Conservation (phyloP, 495 filamentous ascomycete genomes). For the Jackrogersella minutella region DNA sequence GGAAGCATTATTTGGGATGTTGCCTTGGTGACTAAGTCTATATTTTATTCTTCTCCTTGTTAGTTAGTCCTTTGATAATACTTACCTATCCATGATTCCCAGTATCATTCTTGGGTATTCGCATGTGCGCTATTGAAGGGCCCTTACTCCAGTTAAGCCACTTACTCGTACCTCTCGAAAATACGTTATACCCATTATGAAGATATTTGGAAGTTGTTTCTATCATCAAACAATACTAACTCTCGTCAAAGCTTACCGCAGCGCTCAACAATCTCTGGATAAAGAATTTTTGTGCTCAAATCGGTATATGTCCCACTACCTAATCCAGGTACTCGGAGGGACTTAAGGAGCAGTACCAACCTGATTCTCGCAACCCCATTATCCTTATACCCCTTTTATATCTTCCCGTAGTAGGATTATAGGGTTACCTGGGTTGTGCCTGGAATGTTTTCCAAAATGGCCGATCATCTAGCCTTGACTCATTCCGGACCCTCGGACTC, state of each 20-base stretch:
- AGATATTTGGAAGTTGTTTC: not conserved
- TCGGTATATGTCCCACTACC: conserved; percentile 1
- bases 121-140: not conserved
- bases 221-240: conserved; percentile 19
- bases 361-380: conserved; percentile 1
- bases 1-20: conserved; percentile 5
- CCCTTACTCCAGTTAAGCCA: not conserved
- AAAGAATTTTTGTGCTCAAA: not conserved
- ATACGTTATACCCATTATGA: conserved; percentile 9
- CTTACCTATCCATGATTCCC: conserved; percentile 8
- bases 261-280: not conserved
- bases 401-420: not conserved
- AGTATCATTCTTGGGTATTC: not conserved
- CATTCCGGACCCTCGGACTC: conserved; percentile 30
- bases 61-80: conserved; percentile 22
- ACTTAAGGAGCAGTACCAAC: conserved; percentile 1
- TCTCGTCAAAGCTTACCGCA: conserved; percentile 1
- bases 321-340: no score
- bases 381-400: conserved; percentile 5
- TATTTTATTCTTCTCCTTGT: conserved; percentile 3
- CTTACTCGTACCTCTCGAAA: conserved; percentile 2
- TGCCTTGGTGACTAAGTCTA: not conserved
- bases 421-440: conserved; percentile 2
- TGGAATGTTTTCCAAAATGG: conserved; percentile 25
- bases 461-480: conserved; percentile 30